Base-by-base conservation (phyloP, 306 rosid species). In the Lathyrus tuberosus region DNA sequence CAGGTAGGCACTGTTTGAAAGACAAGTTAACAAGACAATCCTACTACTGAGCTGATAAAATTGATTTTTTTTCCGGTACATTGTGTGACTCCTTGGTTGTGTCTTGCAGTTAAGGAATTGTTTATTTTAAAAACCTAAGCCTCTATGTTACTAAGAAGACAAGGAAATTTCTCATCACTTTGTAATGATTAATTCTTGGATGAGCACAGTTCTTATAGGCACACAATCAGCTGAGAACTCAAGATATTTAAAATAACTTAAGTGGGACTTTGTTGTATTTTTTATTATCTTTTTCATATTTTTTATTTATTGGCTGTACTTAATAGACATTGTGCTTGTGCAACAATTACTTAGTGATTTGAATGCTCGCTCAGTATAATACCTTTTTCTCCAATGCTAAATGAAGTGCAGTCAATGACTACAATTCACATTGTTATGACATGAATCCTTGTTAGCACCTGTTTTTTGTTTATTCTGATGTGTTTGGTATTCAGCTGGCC, bases 71-170 rank as follows among this genome's bases (percentile, higher is more conserved):
- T 41, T 49, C 30, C 38, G 18, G 47, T 35, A 48, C 61, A 47
- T 28, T 57, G 51, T 57, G 77, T 62, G 68, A 64, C 42, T 54
- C 33, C 73, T 56, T 26, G 73, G 40, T 63, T 47, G 65, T 44
- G 78, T 63, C 59, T 15, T 67, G 66, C 43, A 67, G 14, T 26
- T 20, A 13, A 41, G 68, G 52, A 37, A 61, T 65, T 71, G 8
- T 22, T 64, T 20, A 56, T 59, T 51, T 17, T 58, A 58, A 76
- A 38, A 48, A 28, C 31, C 8, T 66, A 37, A 66, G 20, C 15
- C 24, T 33, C 31, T 38, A 20, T 28, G 40, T 40, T 70, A 40
- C 31, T 41, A 72, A 59, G 69, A 24, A 11, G 60, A 37, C 75
- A 60, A 61, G 62, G 8, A 67, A 51, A 18, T 51, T 53, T 62